Evolutionary conservation across 208 protist species (phyloP).

Genomic region (Acanthamoeba culbertsoni): DNA sequence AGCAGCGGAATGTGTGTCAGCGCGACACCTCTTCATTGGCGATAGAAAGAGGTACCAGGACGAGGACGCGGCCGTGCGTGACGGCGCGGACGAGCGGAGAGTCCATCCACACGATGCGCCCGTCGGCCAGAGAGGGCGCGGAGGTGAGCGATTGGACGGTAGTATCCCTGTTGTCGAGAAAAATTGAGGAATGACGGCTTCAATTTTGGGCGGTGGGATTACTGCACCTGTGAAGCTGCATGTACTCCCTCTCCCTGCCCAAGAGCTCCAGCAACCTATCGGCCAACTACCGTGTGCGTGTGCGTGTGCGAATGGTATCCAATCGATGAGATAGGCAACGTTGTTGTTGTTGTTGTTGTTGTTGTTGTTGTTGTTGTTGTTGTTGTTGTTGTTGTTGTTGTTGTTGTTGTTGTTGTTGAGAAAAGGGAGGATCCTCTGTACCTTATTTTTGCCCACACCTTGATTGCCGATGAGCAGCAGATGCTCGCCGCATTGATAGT

Average conservation of each 20-base stretch:
- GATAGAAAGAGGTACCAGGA: conserved; percentile 79
- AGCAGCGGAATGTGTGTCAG: too few species aligned
- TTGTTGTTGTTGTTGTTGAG: background rate
- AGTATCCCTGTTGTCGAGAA: conserved; percentile 81
- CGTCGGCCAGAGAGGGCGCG: conserved; percentile 87
- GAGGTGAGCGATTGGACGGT: conserved; percentile 91
- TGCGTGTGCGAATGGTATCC: too few species aligned
- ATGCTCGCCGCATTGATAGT: conserved; percentile 81
- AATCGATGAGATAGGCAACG: too few species aligned
- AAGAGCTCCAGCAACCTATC: conserved; percentile 91
- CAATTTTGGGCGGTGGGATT: conserved; percentile 79
- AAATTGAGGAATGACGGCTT: conserved; percentile 69
- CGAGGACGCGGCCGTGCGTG: conserved; percentile 89
- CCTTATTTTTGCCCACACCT: conserved; percentile 95
- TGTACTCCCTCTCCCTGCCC: conserved; percentile 90
- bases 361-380: too few species aligned
- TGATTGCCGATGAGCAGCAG: conserved; percentile 95
- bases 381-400: too few species aligned
- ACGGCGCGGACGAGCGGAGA: conserved; percentile 92
- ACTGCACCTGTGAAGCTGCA: conserved; percentile 90
- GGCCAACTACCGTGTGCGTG: conserved; percentile 56
- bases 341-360: too few species aligned
- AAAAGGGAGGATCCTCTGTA: conserved; percentile 73
- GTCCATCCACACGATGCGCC: conserved; percentile 90
- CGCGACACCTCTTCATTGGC: too few species aligned